Percentiles rank a stretch among this genome's conserved stretches.
These are phyloP conservation scores for Fusarium begoniae DNA, from an alignment of 2,329 filamentous ascomycete species.

Conservation along the genomic window DNA sequence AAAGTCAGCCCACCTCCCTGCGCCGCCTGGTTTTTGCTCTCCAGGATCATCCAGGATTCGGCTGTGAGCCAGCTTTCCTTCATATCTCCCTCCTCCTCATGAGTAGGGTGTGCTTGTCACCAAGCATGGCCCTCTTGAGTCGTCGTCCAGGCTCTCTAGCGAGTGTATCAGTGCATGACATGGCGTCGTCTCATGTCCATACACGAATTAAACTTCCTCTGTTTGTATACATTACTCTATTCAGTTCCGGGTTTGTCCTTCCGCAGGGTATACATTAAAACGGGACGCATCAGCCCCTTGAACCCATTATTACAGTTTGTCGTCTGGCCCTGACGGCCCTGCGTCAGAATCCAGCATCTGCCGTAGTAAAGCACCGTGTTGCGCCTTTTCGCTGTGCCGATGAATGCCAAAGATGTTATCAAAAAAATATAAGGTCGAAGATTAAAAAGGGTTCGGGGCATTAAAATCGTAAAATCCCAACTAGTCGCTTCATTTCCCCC, in stretches of 20 bases:
- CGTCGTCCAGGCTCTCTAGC: slow-evolving; percentile 43
- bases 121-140: slow-evolving; percentile 15
- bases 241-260: slow-evolving; percentile 39
- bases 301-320: slow-evolving; percentile 43
- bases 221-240: slow-evolving; percentile 55
- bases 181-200: slow-evolving; percentile 39
- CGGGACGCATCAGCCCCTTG: slow-evolving; percentile 22
- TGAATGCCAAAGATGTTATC: slow-evolving; percentile 52
- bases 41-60: slow-evolving; percentile 28
- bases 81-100: slow-evolving; percentile 34
- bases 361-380: slow-evolving; percentile 45
- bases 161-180: slow-evolving; percentile 47
- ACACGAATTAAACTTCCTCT: slow-evolving; percentile 49
- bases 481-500: slow-evolving; percentile 12
- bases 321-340: slow-evolving; percentile 41
- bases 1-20: slow-evolving; percentile 33
- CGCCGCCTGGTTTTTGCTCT: slow-evolving; percentile 34
- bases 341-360: slow-evolving; percentile 42
- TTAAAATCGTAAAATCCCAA: slow-evolving; percentile 44
- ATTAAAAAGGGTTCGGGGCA: slow-evolving; percentile 44
- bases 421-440: slow-evolving; percentile 43
- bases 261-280: slow-evolving; percentile 45
- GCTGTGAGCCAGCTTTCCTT: slow-evolving; percentile 20
- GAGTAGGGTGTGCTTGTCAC: slow-evolving; percentile 21
- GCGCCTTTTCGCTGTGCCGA: slow-evolving; percentile 53